A percentile compares a stretch with the other conserved stretches of the same genome.
These are phyloP conservation scores for Neonectria magnoliae DNA, from an alignment of 2,329 filamentous ascomycete genomes.

Conservation along the genomic window DNA sequence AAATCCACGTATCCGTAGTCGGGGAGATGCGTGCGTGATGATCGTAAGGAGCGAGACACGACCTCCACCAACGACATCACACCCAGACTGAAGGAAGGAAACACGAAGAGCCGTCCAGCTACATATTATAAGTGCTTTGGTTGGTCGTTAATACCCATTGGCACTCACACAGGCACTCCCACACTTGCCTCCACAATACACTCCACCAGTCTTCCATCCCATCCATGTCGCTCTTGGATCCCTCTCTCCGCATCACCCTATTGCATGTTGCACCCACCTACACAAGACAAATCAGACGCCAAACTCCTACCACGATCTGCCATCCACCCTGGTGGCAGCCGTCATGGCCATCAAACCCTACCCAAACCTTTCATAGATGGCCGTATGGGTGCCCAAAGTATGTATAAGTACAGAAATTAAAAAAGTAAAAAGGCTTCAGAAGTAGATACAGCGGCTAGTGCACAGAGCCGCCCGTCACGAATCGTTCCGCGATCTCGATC, in stretches of 20 bases:
- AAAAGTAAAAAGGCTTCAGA: slow-evolving; percentile 15
- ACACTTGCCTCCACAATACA: slow-evolving; percentile 1
- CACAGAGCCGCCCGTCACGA: slow-evolving; percentile 36
- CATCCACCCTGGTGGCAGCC: slow-evolving; percentile 16
- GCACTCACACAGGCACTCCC: background rate
- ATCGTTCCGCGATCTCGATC: slow-evolving; percentile 61
- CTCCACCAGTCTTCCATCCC: too few relatives aligned
- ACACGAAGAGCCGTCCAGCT: background rate
- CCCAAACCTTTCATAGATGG: slow-evolving; percentile 18
- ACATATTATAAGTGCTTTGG: background rate
- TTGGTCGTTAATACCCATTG: slow-evolving; percentile 2
- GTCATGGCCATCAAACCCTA: slow-evolving; percentile 17
- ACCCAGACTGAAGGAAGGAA: background rate
- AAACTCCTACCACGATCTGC: slow-evolving; percentile 25
- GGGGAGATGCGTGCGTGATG: background rate
- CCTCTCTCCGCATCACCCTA: background rate
- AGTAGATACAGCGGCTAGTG: slow-evolving; percentile 3
- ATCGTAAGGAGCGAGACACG: background rate
- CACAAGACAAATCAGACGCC: slow-evolving; percentile 16
- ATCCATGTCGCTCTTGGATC: background rate
- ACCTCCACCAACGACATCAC: background rate
- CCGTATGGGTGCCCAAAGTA: slow-evolving; percentile 21
- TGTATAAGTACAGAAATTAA: slow-evolving; percentile 23
- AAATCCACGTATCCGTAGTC: background rate
- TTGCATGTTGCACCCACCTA: slow-evolving; percentile 4